Base-by-base conservation (phyloP, 805 yeast species). In the Hagleromyces aurorensis region DNA sequence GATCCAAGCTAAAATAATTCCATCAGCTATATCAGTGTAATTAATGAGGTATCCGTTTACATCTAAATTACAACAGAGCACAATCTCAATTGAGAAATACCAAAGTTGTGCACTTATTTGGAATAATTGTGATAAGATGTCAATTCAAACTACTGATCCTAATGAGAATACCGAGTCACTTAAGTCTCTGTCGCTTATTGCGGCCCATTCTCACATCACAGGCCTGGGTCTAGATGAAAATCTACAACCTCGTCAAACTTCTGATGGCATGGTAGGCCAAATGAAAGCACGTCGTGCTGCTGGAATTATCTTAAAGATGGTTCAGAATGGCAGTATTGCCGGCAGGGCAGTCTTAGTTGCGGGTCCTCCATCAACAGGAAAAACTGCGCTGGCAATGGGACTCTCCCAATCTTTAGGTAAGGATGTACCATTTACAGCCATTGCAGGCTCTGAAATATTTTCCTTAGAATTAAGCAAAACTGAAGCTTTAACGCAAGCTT, bases 291-390 rank as follows among this genome's bases (percentile, higher is more conserved):
- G 99, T 60, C 78, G 77, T 52, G 97, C 99, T 4, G 95, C 96
- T 12, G 99, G 96, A 34, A 78, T 91, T 23, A 78, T 91, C 30
- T 70, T 89, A 45, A 87, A 83, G 62, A 79, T 91, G 85, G 85
- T 91, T 37, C 86, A 84, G 53, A 86, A 82, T 19, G 95, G 96
- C 29, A 76, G 83, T 43, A 89, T 91, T 59, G 96, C 97, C 13
- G 99, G 99, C 16, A 74, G 96, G 44, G 96, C 97, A 1, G 91
- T 87, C 13, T 62, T 91, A 40, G 69, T 91, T 37, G 97, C 98
- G 0, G 99, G 99, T 22, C 97, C 97, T 7, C 98, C 98, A 16
- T 84, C 95, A 9, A 91, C 98, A 0, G 99, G 99, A 59, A 91
- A 91, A 59, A 91, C 99, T 3, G 99, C 99, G 21, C 73, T 91